Evolutionary conservation across 495 filamentous ascomycete species (phyloP).

Genomic region (Penicillium fimorum): DNA sequence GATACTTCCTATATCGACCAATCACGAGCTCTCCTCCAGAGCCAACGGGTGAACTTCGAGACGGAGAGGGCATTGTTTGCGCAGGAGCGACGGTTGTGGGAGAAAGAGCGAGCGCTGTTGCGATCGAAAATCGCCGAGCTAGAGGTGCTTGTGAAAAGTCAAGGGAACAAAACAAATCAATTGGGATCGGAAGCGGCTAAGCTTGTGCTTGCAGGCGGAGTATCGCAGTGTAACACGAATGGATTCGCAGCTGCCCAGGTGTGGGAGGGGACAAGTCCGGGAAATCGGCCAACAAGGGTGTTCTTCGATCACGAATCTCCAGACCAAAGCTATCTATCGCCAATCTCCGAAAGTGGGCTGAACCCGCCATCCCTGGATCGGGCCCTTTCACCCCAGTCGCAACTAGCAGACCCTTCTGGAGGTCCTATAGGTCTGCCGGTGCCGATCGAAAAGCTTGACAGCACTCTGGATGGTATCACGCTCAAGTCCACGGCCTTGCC

Average conservation of each 20-base stretch:
- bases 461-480: conserved; percentile 47
- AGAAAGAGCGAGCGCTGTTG: conserved; percentile 40
- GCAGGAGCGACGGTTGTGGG: conserved; percentile 43
- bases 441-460: conserved; percentile 50
- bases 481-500: conserved; percentile 48
- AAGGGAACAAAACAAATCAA: conserved; percentile 13
- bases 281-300: conserved; percentile 42
- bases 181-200: conserved; percentile 6
- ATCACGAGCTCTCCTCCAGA: conserved; percentile 42
- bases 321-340: conserved; percentile 23
- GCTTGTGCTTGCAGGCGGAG: conserved; percentile 8
- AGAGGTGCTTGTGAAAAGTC: conserved; percentile 30
- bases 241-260: conserved; percentile 33
- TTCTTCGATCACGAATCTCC: conserved; percentile 36
- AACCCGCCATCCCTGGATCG: conserved; percentile 40
- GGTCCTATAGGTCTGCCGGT: conserved; percentile 33
- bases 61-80: conserved; percentile 40
- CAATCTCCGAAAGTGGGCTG: conserved; percentile 21
- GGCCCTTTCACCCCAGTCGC: conserved; percentile 42
- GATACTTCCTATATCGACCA: conserved; percentile 40
- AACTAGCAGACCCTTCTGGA: conserved; percentile 22
- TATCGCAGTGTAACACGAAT: conserved; percentile 13
- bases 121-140: conserved; percentile 41
- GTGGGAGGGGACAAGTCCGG: conserved; percentile 46
- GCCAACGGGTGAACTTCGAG: conserved; percentile 40